Percentiles rank a stretch among this genome's conserved stretches.
Conservation (phyloP, 2,329 filamentous ascomycete species). For the Harringtonia lauricola region DNA sequence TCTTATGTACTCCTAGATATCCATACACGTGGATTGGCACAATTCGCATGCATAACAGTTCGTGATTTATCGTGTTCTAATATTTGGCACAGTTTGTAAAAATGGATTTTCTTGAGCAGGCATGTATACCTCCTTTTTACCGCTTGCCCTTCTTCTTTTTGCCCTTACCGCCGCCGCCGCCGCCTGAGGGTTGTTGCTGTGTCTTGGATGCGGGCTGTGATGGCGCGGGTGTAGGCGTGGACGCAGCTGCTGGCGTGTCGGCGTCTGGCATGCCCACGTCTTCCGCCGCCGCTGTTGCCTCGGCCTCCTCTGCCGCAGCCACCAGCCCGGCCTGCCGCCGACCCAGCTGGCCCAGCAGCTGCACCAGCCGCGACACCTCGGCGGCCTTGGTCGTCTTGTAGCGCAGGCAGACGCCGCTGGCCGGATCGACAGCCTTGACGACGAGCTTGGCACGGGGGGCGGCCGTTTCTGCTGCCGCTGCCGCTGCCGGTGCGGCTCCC, state of each 20-base stretch:
- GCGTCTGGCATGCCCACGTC: slow-evolving; percentile 20
- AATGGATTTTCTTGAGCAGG: no score
- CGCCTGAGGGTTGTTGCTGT: slow-evolving; percentile 11
- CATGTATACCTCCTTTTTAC: slow-evolving; percentile 23
- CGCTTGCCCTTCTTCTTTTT: slow-evolving; percentile 66
- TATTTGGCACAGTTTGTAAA: no score
- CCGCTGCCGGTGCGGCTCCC: slow-evolving; percentile 15
- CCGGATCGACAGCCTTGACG: slow-evolving; percentile 82
- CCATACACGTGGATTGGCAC: slow-evolving; percentile 1
- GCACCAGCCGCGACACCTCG: slow-evolving; percentile 76
- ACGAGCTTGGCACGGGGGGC: slow-evolving; percentile 59
- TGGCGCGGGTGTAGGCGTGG: slow-evolving; percentile 17
- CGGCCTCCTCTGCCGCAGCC: slow-evolving; percentile 25
- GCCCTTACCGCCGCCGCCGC: slow-evolving; percentile 38
- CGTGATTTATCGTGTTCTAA: no score
- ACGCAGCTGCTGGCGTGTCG: slow-evolving; percentile 16
- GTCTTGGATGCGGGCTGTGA: slow-evolving; percentile 6
- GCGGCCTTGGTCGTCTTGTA: slow-evolving; percentile 86
- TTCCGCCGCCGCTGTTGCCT: slow-evolving; percentile 12
- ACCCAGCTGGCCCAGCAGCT: slow-evolving; percentile 65
- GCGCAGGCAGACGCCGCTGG: slow-evolving; percentile 72
- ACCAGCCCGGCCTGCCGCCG: slow-evolving; percentile 52
- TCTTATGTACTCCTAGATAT: slow-evolving; percentile 8
- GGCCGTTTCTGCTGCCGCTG: slow-evolving; percentile 22
- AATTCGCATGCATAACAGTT: background rate